These are phyloP conservation scores for Scheffersomyces quercinus DNA, from an alignment of 1,139 yeast genomes.

Conservation along the genomic window DNA sequence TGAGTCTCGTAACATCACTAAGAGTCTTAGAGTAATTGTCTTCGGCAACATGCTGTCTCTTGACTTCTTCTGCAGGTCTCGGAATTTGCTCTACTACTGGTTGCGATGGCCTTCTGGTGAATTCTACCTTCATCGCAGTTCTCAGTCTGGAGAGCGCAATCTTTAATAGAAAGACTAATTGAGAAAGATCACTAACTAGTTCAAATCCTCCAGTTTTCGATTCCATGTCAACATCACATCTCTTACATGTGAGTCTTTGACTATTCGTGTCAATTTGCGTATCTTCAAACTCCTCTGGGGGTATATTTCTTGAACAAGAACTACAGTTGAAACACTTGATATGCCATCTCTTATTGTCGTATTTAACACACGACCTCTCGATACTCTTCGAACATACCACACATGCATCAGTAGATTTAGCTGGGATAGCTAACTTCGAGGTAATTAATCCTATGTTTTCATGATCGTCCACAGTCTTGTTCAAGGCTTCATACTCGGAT, in stretches of 20 bases:
- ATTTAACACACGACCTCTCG: conserved; percentile 75
- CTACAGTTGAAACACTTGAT: conserved; percentile 67
- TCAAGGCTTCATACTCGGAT: conserved; percentile 44
- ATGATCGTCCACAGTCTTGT: conserved; percentile 9
- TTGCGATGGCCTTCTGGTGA: conserved; percentile 2
- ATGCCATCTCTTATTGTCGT: conserved; percentile 78
- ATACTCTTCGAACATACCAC: conserved; percentile 69
- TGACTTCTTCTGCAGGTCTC: background rate
- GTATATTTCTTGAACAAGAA: conserved; percentile 45
- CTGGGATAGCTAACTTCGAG: conserved; percentile 43
- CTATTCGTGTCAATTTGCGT: conserved; percentile 28
- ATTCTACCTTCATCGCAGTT: conserved; percentile 53
- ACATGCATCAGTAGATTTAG: conserved; percentile 80
- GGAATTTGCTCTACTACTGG: background rate
- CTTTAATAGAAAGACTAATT: conserved; percentile 72
- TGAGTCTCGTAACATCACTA: conserved; percentile 73
- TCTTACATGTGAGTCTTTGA: conserved; percentile 50
- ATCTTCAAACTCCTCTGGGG: conserved; percentile 32
- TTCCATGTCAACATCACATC: conserved; percentile 51
- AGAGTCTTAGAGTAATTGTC: conserved; percentile 65
- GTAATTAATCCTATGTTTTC: conserved; percentile 44
- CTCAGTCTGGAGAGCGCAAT: conserved; percentile 83
- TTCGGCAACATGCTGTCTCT: conserved; percentile 19
- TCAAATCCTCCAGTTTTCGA: conserved; percentile 55
- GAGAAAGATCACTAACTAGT: conserved; percentile 66